Evolutionary conservation across 1,139 yeast genomes (phyloP), one percentile per base, ranked within the genome.

Genomic region (Lodderomyces jiufengensis): DNA sequence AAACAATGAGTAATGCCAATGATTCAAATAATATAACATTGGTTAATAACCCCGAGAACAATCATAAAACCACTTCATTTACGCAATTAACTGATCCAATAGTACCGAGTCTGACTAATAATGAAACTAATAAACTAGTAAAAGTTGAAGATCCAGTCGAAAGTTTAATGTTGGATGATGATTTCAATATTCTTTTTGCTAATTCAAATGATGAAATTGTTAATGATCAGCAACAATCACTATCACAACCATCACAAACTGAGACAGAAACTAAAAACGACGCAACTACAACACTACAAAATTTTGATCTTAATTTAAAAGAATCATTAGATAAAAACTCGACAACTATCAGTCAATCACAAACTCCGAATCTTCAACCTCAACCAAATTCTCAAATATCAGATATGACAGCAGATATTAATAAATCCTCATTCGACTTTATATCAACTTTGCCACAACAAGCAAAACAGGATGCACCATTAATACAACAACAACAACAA

Each of bases 141-240:
- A 32, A 37, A 23, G 20, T 24, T 12, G 35, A 35, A 14, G 29
- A 16, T 5, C 22, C 30, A 1, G 48, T 62, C 38, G 50, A 52
- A 32, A 59, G 55, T 33, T 34, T 59, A 18, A 51, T 50, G 5
- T 50, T 56, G 27, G 54, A 54, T 15, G 69, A 63, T 33, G 50
- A 49, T n/a, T 61, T 57, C 13, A 57, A 59, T 35, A 44, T 31
- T 35, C 30, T 46, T n/a, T 34, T 48, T 21, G 35, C 37, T 20
- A 36, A 36, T 22, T 18, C 22, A 18, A 18, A 18, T 18, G n/a
- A n/a, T n/a, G n/a, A n/a, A n/a, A n/a, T n/a, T n/a, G n/a, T n/a
- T n/a, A n/a, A n/a, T n/a, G n/a, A n/a, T 3, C 31, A 27, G 16
- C 32, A 11, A 28, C 24, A 7, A 13, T 23, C 13, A 24, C 28